Percentiles rank a stretch among this genome's conserved stretches.
Conservation (phyloP, 495 filamentous ascomycete species). For the Neurospora sp. region DNA sequence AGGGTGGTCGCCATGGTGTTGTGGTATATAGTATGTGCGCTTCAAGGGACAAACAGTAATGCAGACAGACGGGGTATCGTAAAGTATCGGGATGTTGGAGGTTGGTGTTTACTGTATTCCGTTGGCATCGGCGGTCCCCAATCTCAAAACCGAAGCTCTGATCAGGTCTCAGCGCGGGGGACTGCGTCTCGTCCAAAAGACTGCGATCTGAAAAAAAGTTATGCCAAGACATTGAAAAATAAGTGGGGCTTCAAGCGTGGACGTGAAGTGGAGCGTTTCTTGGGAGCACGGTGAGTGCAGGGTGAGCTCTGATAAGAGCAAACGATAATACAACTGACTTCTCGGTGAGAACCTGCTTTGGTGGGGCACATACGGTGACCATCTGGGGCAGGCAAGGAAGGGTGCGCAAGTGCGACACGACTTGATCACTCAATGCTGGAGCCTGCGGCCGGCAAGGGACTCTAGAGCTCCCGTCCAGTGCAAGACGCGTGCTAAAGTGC, state of each 20-base stretch:
- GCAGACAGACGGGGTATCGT: background rate
- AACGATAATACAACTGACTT: background rate
- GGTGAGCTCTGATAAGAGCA: background rate
- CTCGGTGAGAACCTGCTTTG: no score
- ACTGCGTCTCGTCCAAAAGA: background rate
- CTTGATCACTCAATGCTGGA: background rate
- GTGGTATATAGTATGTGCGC: background rate
- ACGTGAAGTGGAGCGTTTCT: background rate
- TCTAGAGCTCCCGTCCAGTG: background rate
- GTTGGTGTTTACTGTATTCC: background rate
- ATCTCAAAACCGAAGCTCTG: constrained; percentile 1
- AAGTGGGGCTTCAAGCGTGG: constrained; percentile 7
- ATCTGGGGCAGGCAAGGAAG: background rate
- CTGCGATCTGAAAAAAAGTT: constrained; percentile 16
- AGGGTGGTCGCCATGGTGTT: constrained; percentile 42
- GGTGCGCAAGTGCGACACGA: background rate
- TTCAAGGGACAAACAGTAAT: background rate
- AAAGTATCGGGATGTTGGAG: background rate
- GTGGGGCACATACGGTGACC: no score
- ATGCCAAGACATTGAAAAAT: constrained; percentile 10
- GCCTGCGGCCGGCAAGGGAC: background rate
- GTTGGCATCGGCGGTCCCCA: constrained; percentile 3
- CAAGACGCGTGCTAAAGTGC: background rate
- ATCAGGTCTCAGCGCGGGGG: background rate
- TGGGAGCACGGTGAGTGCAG: background rate